These are phyloP conservation scores for Scytalidium sp. DNA, from an alignment of 2,329 filamentous ascomycete genomes.

Conservation along the genomic window DNA sequence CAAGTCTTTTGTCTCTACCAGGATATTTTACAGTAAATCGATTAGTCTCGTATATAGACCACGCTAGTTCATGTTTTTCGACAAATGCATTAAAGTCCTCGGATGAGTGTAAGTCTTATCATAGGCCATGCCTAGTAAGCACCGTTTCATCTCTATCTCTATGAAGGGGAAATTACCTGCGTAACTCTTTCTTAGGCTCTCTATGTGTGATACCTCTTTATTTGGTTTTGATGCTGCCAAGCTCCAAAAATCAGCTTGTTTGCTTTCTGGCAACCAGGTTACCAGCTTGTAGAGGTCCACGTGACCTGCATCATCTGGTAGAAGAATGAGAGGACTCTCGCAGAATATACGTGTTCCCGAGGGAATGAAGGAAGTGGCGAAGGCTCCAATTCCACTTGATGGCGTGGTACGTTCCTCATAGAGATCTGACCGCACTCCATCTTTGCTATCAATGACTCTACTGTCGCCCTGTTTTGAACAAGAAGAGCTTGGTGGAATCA, in stretches of 20 bases:
- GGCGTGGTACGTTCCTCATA: background rate
- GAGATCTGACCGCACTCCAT: background rate
- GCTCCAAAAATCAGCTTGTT: background rate
- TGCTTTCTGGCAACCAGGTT: background rate
- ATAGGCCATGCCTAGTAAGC: background rate
- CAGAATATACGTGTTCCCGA: background rate
- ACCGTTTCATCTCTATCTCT: background rate
- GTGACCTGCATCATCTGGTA: background rate
- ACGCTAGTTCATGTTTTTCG: background rate
- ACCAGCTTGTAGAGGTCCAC: background rate
- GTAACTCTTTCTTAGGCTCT: background rate
- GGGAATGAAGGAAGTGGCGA: background rate
- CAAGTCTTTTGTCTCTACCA: background rate
- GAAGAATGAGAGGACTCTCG: background rate
- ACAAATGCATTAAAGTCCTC: background rate
- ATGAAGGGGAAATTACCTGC: background rate
- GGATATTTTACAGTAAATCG: background rate
- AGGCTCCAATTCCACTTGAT: background rate
- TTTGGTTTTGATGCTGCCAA: background rate
- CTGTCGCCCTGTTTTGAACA: no score
- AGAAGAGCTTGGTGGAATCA: no score
- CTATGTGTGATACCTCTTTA: background rate
- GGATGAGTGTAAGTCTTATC: background rate
- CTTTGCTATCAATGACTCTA: background rate
- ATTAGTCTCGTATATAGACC: background rate